These are phyloP conservation scores for Suillus subaureus DNA, from an alignment of 768 basidiomycete species.

Conservation along the genomic window DNA sequence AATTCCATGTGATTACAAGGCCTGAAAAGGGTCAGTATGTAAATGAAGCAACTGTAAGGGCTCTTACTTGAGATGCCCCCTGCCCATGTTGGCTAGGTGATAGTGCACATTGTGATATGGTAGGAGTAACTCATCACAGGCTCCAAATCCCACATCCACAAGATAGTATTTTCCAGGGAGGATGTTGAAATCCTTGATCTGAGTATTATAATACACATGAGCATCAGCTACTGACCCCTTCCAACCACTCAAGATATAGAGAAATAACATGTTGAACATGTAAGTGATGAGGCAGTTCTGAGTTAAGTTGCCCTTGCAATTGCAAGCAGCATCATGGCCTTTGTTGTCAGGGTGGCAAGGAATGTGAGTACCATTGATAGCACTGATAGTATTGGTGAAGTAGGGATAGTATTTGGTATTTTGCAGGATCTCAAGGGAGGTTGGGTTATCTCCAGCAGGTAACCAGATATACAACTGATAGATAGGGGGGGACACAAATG, in stretches of 20 bases:
- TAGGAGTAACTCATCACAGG: background rate
- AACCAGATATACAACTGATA: too few species aligned
- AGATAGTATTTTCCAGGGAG: slow-evolving; percentile 22
- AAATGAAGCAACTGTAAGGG: too few species aligned
- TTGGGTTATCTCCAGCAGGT: too few species aligned
- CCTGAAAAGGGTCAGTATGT: too few species aligned
- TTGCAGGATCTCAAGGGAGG: too few species aligned
- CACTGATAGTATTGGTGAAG: too few species aligned
- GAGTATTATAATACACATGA: slow-evolving; percentile 15
- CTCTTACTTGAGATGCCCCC: slow-evolving; percentile 25
- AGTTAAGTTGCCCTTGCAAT: slow-evolving; percentile 17
- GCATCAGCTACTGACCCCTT: slow-evolving; percentile 20
- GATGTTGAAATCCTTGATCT: slow-evolving; percentile 9
- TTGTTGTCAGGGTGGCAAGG: too few species aligned
- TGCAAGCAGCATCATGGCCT: slow-evolving; percentile 2
- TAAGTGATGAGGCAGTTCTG: slow-evolving; percentile 24
- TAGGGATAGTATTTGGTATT: too few species aligned
- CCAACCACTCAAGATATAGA: slow-evolving; percentile 19
- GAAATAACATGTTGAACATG: slow-evolving; percentile 17
- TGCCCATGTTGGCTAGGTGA: slow-evolving; percentile 38
- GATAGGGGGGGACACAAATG: too few species aligned
- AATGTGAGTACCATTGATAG: too few species aligned
- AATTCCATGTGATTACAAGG: too few species aligned
- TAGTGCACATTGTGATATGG: background rate
- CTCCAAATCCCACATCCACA: slow-evolving; percentile 17